A percentile compares a stretch with the other conserved stretches of the same genome.
phyloP scores from a whole-genome alignment of 2,329 filamentous ascomycete species.

The Cladobotryum protrusum region DNA sequence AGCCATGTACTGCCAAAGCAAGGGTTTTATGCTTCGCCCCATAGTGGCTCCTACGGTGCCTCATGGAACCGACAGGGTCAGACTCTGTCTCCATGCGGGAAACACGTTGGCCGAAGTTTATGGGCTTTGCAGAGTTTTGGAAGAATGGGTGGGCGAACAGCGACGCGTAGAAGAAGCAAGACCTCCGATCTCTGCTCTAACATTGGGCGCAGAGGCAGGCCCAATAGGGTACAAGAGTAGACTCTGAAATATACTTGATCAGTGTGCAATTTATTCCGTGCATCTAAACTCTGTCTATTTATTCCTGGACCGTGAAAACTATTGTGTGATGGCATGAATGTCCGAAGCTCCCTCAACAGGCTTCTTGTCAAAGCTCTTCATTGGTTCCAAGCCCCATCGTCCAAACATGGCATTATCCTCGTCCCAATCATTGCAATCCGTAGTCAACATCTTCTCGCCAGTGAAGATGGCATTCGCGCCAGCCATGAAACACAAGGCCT shows the following conservation, averaged over 20 bases:
- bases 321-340: too few species aligned
- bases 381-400: constrained; percentile 73
- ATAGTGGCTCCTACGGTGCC: constrained; percentile 67
- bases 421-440: constrained; percentile 85
- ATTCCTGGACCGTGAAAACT: too few species aligned
- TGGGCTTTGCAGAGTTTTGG: constrained; percentile 42
- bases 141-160: constrained; percentile 36
- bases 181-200: too few species aligned
- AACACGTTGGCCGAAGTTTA: constrained; percentile 55
- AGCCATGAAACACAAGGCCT: constrained; percentile 82
- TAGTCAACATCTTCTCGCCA: constrained; percentile 92
- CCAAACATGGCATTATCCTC: constrained; percentile 81
- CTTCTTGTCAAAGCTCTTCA: constrained; percentile 49
- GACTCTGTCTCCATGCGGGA: constrained; percentile 62
- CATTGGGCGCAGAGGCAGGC: neutral
- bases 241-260: neutral
- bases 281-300: neutral
- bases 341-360: constrained; percentile 11
- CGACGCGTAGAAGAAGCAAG: neutral
- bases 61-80: constrained; percentile 53
- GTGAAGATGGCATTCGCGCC: constrained; percentile 94
- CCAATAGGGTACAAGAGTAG: constrained; percentile 2
- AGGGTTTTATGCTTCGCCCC: constrained; percentile 54
- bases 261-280: too few species aligned
- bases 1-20: constrained; percentile 52